Evolutionary conservation across 192 early-diverging fungal genomes (phyloP).

Genomic region (Phlyctochytrium planicorne): DNA sequence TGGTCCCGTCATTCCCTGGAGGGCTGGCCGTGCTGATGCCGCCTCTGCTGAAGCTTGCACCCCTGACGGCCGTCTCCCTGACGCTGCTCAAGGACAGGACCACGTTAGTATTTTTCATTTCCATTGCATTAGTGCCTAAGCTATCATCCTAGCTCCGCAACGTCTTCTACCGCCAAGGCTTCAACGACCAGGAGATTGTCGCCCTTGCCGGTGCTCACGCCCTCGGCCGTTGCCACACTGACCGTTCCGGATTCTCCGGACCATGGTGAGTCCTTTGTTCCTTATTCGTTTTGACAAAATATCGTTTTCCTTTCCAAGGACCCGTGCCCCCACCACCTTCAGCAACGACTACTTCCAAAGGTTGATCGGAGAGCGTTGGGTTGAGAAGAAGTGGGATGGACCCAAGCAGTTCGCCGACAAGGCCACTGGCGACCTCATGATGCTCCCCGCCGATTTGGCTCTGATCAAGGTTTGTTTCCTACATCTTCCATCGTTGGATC

Average conservation of each 20-base stretch:
- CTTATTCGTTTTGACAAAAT: too few species aligned
- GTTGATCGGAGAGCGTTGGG: conserved; percentile 77
- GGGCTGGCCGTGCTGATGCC: conserved; percentile 45
- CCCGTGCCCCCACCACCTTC: conserved; percentile 66
- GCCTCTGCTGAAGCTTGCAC: conserved; percentile 31
- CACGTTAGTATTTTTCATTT: too few species aligned
- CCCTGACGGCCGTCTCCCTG: conserved; percentile 71
- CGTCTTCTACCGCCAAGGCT: conserved; percentile 69
- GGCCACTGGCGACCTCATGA: conserved; percentile 61
- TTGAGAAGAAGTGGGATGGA: conserved; percentile 76
- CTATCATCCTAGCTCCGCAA: too few species aligned
- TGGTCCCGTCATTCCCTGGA: conserved; percentile 66
- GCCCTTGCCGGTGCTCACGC: conserved; percentile 72
- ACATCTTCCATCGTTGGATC: too few species aligned
- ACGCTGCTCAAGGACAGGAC: conserved; percentile 54
- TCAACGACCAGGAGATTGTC: conserved; percentile 73
- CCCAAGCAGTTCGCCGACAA: conserved; percentile 89
- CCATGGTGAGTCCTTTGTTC: too few species aligned
- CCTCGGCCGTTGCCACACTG: conserved; percentile 65
- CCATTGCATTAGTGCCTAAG: too few species aligned
- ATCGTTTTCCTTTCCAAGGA: too few species aligned
- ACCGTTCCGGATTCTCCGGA: conserved; percentile 68
- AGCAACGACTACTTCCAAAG: conserved; percentile 81
- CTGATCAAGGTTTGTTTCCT: too few species aligned
- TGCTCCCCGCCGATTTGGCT: conserved; percentile 70